Base-by-base conservation (phyloP, 148 eudicot genomes). In the Silene uniflora region DNA sequence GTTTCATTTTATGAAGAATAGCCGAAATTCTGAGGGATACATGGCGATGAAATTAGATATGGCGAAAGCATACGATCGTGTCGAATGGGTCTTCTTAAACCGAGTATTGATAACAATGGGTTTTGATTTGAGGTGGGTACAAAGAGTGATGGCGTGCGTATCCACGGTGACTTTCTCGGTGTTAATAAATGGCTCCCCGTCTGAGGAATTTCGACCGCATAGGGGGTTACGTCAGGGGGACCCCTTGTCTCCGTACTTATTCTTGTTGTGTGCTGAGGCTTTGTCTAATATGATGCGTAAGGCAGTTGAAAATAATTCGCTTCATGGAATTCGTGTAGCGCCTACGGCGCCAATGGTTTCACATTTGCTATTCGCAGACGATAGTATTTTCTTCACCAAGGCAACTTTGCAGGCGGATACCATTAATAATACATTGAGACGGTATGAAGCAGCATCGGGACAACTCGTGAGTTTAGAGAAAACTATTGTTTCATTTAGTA, bases 31-130 rank as follows among this genome's bases (percentile, higher is more conserved):
- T n/a, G 22, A 63, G 25, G 69, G 77, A 1, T 25, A 8, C 21
- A 74, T 74, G 70, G 69, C 69, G 0, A 7, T 62, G 1, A 75
- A 63, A 49, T 2, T n/a, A n/a, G n/a, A n/a, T n/a, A n/a, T n/a
- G n/a, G n/a, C 22, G 5, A 59, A 59, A 4, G 62, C 62, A 0
- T 59, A 59, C 5, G 62, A 59, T 8, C 21, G 60, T 1, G 61
- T 75, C 0, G 71, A 75, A 46, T 75, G 77, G 77, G 1, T 2
- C 1, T 75, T 75, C 27, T 21, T 49, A n/a, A 12, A 4, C 0
- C n/a, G 0, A 0, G 27, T 69, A 5, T 19, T 69, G 32, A 0
- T 0, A 0, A 69, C 12, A 8, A 9, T 75, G 69, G 77, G 71
- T 4, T 74, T 74, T 8, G 27, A 12, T 0, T 8, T 4, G 32